Base-by-base conservation (phyloP, 2,329 filamentous ascomycete species). In the Stemphylium lycopersici region DNA sequence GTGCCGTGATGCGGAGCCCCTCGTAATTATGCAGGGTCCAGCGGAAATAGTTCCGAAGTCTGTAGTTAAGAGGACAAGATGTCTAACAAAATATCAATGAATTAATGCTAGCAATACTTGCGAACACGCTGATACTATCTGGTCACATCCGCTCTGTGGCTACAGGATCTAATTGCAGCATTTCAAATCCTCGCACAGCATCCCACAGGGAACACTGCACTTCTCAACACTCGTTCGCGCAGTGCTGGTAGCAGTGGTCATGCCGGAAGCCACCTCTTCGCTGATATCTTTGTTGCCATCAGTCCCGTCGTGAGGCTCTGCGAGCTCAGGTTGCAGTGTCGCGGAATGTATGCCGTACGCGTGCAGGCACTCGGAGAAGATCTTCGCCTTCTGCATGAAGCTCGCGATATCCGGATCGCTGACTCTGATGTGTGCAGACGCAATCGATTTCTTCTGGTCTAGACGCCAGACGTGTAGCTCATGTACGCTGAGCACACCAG, bases 401-500 rank as follows among this genome's bases (percentile, higher is more conserved):
- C 78, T 77, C 32, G 77, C 70, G 20, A 90, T 72, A 7, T 81
- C 80, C 46, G 81, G 78, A 56, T 85, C 82, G 1, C 81, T 80
- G 13, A 91, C 82, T 0, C 88, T 80, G 1, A 92, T 77, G 66
- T 91, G 89, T 1, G 86, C 88, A 0, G 87, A 87, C 6, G 89
- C 89, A 41, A 91, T 80, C 3, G 84, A 79, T 65, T 90, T 90
- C 46, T 80, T 80, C 73, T 93, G 88, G 66, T 89, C 85, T 3
- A 92, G 79, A 2, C 85, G 81, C 89, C 90, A 92, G 57, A 91
- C 83, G 62, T 90, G 88, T 13, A 92, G 78, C 62, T 91, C 87
- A 59, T 91, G 88, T 12, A 91, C 81, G 0, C 86, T 86, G 16
- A 84, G 71, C 15, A 91, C 81, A 0, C 88, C 88, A 0, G 84